Evolutionary conservation across 2,329 filamentous ascomycete species (phyloP).

Genomic region (Aspergillus caelatus): DNA sequence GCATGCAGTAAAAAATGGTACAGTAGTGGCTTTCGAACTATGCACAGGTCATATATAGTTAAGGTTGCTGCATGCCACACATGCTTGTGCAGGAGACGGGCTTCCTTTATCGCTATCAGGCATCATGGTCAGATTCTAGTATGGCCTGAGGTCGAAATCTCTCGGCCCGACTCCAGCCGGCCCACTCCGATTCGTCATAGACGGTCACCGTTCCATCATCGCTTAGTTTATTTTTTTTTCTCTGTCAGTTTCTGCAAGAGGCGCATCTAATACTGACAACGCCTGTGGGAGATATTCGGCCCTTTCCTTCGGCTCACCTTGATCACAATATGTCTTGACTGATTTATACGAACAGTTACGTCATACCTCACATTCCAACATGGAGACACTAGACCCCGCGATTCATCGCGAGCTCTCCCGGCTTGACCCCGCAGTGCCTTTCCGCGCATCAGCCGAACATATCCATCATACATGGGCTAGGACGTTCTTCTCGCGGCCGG

Average conservation of each 20-base stretch:
- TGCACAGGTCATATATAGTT: background rate
- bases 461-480: slow-evolving; percentile 91
- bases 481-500: slow-evolving; percentile 85
- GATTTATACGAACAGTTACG: background rate
- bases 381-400: slow-evolving; percentile 44
- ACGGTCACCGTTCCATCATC: slow-evolving; percentile 1
- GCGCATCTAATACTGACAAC: background rate
- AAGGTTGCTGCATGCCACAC: slow-evolving; percentile 1
- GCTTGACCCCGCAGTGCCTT: slow-evolving; percentile 67
- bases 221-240: slow-evolving; percentile 1
- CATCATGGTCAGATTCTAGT: background rate
- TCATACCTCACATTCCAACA: background rate
- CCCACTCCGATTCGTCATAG: slow-evolving; percentile 9
- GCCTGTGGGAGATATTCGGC: background rate
- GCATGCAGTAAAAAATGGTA: no score
- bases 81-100: background rate
- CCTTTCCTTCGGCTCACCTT: background rate
- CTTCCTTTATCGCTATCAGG: slow-evolving; percentile 3
- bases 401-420: slow-evolving; percentile 59
- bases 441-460: slow-evolving; percentile 73
- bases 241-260: background rate
- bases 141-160: slow-evolving; percentile 2
- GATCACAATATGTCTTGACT: slow-evolving; percentile 11
- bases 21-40: background rate
- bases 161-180: background rate